Evolutionary conservation across 176 grass and related monocot genomes (phyloP).

Genomic region (Avena insularis): DNA sequence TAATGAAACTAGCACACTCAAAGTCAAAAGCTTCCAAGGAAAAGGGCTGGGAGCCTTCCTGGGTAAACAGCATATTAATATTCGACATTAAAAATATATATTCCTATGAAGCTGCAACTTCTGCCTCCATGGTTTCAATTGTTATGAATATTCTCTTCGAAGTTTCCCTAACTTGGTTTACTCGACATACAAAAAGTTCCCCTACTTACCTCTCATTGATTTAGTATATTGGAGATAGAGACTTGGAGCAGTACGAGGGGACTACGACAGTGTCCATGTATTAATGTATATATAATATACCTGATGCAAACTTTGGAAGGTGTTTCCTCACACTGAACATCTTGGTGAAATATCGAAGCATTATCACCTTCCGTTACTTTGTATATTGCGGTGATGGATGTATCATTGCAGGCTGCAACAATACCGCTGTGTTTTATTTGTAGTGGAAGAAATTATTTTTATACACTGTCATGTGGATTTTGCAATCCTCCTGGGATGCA

Average conservation of each 20-base stretch:
- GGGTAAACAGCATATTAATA: constrained; percentile 1
- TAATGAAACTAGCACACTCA: neutral
- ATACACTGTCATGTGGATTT: neutral
- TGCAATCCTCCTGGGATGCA: neutral
- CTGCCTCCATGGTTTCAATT: neutral
- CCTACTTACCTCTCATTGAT: neutral
- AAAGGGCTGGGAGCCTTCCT: neutral
- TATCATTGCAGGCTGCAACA: neutral
- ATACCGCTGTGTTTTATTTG: neutral
- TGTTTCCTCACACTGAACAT: neutral
- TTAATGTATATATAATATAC: neutral
- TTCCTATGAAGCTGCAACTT: neutral
- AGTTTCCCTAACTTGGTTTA: neutral
- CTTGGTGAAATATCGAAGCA: neutral
- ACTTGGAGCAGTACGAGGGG: too few species aligned
- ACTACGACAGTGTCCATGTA: neutral
- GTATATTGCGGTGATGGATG: neutral
- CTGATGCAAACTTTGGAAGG: neutral
- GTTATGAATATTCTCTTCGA: neutral
- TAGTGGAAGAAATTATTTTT: neutral
- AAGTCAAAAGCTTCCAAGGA: neutral
- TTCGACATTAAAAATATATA: neutral
- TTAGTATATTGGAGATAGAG: neutral
- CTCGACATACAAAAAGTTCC: neutral
- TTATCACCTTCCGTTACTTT: neutral